phyloP scores from a whole-genome alignment of 163 green algal species.

The Scenedesmus sp. region DNA sequence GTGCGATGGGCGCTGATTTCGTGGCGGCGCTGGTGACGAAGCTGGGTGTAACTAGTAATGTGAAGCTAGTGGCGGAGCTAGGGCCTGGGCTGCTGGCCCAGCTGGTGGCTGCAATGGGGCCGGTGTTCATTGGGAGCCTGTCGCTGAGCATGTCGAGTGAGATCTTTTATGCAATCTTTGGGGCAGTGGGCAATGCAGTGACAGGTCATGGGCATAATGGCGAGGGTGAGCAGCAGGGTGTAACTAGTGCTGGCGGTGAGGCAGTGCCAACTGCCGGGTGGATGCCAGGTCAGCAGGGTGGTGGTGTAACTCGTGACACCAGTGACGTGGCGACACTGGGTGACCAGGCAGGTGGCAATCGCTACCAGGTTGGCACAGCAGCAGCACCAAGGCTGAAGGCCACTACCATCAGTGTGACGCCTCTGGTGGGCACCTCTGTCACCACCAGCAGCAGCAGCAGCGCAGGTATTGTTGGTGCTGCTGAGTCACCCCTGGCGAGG shows the following conservation, averaged over 20 bases:
- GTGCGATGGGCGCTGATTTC: constrained; percentile 15
- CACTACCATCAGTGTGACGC: not conserved
- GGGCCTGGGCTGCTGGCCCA: not conserved
- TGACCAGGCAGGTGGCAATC: not conserved
- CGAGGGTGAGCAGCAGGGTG: not conserved
- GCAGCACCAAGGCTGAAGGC: not conserved
- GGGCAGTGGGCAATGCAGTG: not conserved
- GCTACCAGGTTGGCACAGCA: not conserved
- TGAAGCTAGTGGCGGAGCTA: constrained; percentile 6
- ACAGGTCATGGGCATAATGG: not conserved
- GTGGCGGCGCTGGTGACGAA: constrained; percentile 29
- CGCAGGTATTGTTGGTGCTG: not conserved
- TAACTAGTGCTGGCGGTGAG: not conserved
- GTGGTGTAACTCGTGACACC: not conserved
- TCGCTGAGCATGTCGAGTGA: constrained; percentile 20
- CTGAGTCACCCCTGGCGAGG: not conserved
- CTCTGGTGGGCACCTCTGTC: not conserved
- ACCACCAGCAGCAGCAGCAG: not conserved
- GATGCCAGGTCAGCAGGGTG: not conserved
- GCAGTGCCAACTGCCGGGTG: not conserved
- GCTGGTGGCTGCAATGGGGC: constrained; percentile 34
- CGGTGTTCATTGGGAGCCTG: constrained; percentile 14
- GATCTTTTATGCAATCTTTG: constrained; percentile 39
- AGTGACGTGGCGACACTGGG: not conserved
- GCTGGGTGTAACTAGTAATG: not conserved